Evolutionary conservation across 2,329 filamentous ascomycete species (phyloP).

Genomic region (Sphaerostilbella broomeana): DNA sequence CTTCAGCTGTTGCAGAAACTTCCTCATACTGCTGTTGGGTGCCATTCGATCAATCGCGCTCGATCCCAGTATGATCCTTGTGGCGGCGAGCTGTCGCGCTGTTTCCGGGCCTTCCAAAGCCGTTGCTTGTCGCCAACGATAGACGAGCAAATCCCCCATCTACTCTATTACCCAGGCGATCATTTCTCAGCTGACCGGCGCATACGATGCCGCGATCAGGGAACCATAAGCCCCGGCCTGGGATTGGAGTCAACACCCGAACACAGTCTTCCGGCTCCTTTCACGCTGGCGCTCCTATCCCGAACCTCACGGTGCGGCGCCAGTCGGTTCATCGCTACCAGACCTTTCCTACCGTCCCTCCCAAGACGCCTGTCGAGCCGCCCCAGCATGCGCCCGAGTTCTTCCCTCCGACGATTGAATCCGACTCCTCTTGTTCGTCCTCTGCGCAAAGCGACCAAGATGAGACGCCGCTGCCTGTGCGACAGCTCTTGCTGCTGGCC

Average conservation of each 20-base stretch:
- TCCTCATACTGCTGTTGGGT: too few species aligned
- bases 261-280: slow-evolving; percentile 40
- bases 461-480: slow-evolving; percentile 71
- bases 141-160: too few species aligned
- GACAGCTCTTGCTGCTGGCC: slow-evolving; percentile 77
- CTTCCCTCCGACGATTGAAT: slow-evolving; percentile 7
- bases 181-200: too few species aligned
- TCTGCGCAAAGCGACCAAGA: slow-evolving; percentile 33
- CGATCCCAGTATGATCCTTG: too few species aligned
- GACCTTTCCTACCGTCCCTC: slow-evolving; percentile 71
- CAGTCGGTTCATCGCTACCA: slow-evolving; percentile 59
- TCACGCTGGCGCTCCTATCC: slow-evolving; percentile 46
- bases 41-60: too few species aligned
- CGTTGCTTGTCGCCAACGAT: too few species aligned
- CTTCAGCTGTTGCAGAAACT: too few species aligned
- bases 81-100: too few species aligned
- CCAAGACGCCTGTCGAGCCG: slow-evolving; percentile 55
- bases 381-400: slow-evolving; percentile 20
- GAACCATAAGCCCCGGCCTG: too few species aligned
- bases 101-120: too few species aligned
- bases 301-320: slow-evolving; percentile 31
- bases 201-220: too few species aligned
- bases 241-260: slow-evolving; percentile 11
- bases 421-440: slow-evolving; percentile 20
- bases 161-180: too few species aligned